Percentiles rank a stretch among this genome's conserved stretches.
phyloP scores from a whole-genome alignment of 306 rosid genomes.

The Vicia villosa region DNA sequence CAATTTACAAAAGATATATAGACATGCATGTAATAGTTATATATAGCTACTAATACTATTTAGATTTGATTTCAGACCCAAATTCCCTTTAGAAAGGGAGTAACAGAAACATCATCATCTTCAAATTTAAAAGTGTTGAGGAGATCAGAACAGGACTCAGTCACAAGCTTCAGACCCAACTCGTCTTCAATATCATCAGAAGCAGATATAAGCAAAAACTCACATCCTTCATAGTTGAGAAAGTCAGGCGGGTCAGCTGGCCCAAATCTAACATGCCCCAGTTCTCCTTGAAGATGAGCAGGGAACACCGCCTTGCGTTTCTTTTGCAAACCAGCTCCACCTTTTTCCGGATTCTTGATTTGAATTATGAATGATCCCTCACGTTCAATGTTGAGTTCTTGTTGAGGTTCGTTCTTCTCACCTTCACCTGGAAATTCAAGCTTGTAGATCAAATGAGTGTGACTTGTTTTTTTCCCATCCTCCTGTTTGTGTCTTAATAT shows the following conservation, averaged over 20 bases:
- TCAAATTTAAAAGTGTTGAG: conserved; percentile 51
- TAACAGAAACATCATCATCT: conserved; percentile 37
- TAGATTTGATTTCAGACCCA: conserved; percentile 45
- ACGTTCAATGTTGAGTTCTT: conserved; percentile 50
- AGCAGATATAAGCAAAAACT: conserved; percentile 62
- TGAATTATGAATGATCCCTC: conserved; percentile 59
- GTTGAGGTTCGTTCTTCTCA: conserved; percentile 49
- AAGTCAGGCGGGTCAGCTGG: conserved; percentile 57
- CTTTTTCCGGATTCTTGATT: conserved; percentile 56
- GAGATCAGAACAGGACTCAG: conserved; percentile 54
- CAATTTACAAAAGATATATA: no score
- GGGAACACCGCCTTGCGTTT: conserved; percentile 60
- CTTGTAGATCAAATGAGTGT: conserved; percentile 66
- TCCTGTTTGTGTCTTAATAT: conserved; percentile 45
- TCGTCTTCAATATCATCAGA: conserved; percentile 55
- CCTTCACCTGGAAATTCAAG: conserved; percentile 47
- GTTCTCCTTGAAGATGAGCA: conserved; percentile 55
- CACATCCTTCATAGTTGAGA: conserved; percentile 70
- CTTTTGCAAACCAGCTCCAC: conserved; percentile 38
- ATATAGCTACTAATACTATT: no score
- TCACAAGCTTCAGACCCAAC: conserved; percentile 53
- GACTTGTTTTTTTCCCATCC: conserved; percentile 24
- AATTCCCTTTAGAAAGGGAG: conserved; percentile 53
- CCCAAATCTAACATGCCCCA: conserved; percentile 36
- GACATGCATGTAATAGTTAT: no score